Conservation (phyloP, 306 rosid species). For the Mucuna pruriens region DNA sequence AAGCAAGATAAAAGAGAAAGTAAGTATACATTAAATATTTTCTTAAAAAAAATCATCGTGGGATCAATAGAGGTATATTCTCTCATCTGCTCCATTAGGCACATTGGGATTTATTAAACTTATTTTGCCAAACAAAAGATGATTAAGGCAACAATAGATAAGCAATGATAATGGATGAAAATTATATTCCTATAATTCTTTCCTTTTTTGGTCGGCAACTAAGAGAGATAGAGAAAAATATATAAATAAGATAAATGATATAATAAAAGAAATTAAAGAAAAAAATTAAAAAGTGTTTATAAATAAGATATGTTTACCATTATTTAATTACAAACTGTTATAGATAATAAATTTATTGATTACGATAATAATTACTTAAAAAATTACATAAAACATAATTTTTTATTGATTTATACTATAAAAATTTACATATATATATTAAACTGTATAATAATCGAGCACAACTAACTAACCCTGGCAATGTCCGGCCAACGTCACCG, state of each 20-base stretch:
- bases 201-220: neutral
- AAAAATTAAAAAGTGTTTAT: neutral
- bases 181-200: neutral
- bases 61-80: neutral
- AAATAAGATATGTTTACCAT: too few species aligned
- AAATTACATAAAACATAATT: too few species aligned
- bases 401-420: too few species aligned
- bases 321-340: too few species aligned
- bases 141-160: constrained; percentile 17
- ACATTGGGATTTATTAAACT: neutral
- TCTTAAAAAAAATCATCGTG: too few species aligned
- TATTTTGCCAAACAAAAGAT: neutral
- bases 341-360: too few species aligned
- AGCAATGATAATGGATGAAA: constrained; percentile 5
- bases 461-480: constrained; percentile 15
- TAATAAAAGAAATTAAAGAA: neutral
- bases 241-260: neutral
- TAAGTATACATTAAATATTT: too few species aligned
- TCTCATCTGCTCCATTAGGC: constrained; percentile 20
- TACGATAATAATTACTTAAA: too few species aligned
- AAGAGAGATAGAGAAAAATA: neutral
- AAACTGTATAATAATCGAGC: neutral
- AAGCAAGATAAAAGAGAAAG: too few species aligned
- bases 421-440: too few species aligned
- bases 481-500: constrained; percentile 39